Base-by-base conservation (phyloP, 2,329 filamentous ascomycete species). In the Sodiomyces alkalinus region DNA sequence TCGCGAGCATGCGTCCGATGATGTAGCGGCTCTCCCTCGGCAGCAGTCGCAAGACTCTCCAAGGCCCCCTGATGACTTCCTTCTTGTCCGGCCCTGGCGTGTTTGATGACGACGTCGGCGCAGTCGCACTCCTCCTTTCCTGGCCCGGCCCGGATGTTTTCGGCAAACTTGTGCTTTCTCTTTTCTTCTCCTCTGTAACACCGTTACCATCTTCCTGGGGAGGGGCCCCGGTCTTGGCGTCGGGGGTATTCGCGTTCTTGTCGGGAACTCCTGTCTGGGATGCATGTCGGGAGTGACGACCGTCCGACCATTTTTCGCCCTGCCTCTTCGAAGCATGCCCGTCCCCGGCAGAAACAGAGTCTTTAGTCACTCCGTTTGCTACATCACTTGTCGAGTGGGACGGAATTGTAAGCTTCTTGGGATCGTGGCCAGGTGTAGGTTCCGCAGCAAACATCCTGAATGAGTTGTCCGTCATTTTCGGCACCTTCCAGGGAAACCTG, bases 401-500 rank as follows among this genome's bases (percentile, higher is more conserved):
- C 5, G 58, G 58, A 7, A 58, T 40, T 14, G 68, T 48, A 17
- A 73, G 51, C 37, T 61, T 65, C 41, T 54, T 61, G 1, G 68
- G 68, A 28, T 73, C 67, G 37, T 74, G 67, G 2, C 79, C 80
- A 1, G 80, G 79, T 3, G 85, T 81, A 1, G 87, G 86, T 6
- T 80, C 68, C 2, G 90, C 74, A 10, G 87, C 76, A 48, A 98
- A 98, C 2, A 98, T 68, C 44, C 87, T 86, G 56, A 82, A 98
- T 0, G 85, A 93, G 51, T 92, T 96, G 51, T 98, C 90, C 4
- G 81, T 81, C 49, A 85, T 60, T 22, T 86, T 74, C 4, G 90
- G 90, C 19, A 92, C 75, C 57, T 98, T 98, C 90, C 90, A 98
- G 0, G 90, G 90, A 47, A 98, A 98, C 19, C 90, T 66, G 14